phyloP scores from a whole-genome alignment of 2,329 filamentous ascomycete species.

The Monilinia fructigena region DNA sequence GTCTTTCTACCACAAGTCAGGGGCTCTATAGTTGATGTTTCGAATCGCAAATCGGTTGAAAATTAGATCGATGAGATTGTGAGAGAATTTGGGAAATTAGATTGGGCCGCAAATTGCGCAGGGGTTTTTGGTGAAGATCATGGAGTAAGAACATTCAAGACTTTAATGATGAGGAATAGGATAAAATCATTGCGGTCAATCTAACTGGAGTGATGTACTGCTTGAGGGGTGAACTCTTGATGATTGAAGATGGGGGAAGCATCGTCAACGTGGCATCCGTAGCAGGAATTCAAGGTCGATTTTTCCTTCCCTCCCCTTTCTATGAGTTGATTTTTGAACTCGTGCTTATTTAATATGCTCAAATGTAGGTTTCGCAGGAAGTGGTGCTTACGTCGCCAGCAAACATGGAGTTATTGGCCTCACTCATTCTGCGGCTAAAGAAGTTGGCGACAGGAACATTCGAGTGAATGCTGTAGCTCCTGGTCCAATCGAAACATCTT shows the following conservation, averaged over 20 bases:
- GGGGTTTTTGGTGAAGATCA: conserved; percentile 42
- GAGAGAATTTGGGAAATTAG: conserved; percentile 41
- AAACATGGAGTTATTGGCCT: conserved; percentile 46
- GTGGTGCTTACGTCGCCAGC: conserved; percentile 32
- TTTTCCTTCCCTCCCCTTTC: neutral
- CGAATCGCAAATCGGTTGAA: conserved; percentile 38
- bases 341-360: conserved; percentile 35
- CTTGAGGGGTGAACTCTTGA: conserved; percentile 42
- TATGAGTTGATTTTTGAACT: neutral
- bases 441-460: conserved; percentile 41
- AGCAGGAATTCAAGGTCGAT: conserved; percentile 48
- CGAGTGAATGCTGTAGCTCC: conserved; percentile 37
- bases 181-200: conserved; percentile 43
- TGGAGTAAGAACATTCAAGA: conserved; percentile 37
- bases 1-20: neutral
- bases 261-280: conserved; percentile 48
- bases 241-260: conserved; percentile 42
- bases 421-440: conserved; percentile 40
- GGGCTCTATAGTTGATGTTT: conserved; percentile 34
- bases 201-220: conserved; percentile 43
- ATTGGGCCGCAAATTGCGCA: conserved; percentile 54
- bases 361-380: conserved; percentile 36
- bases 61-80: conserved; percentile 43
- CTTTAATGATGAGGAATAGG: conserved; percentile 43
- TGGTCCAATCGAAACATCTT: conserved; percentile 50